A percentile compares a stretch with the other conserved stretches of the same genome.
Evolutionary conservation across 331 rosid species (phyloP).

Genomic region (Quercus phellos): DNA sequence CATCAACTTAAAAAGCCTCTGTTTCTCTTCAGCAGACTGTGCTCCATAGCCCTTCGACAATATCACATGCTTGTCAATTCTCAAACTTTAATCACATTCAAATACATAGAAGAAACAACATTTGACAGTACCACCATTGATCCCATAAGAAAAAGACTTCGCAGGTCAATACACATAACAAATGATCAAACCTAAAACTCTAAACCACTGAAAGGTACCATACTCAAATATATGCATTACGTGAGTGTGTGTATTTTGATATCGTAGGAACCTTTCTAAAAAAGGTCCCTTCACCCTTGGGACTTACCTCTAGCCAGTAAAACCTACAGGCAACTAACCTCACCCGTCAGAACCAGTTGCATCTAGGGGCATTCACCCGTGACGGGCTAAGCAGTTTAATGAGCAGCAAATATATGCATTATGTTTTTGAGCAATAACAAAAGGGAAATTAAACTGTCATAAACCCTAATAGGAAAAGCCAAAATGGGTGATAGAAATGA

Average conservation of each 20-base stretch:
- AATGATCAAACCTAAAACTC: conserved; percentile 5
- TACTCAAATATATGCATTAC: too few species aligned
- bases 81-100: conserved; percentile 7
- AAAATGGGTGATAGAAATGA: neutral
- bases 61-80: conserved; percentile 14
- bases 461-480: neutral
- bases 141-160: neutral
- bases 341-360: too few species aligned
- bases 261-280: too few species aligned
- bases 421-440: too few species aligned
- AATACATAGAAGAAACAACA: neutral
- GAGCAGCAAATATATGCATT: too few species aligned
- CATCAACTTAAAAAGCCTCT: conserved; percentile 86
- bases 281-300: too few species aligned
- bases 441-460: neutral
- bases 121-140: neutral
- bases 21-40: conserved; percentile 97
- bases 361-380: too few species aligned
- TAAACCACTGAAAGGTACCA: neutral
- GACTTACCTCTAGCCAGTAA: too few species aligned
- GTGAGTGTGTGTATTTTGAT: too few species aligned
- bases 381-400: too few species aligned
- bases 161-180: neutral
- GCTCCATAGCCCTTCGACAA: conserved; percentile 80
- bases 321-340: too few species aligned